phyloP scores from a whole-genome alignment of 257 asterid species.

The Cruciata laevipes region DNA sequence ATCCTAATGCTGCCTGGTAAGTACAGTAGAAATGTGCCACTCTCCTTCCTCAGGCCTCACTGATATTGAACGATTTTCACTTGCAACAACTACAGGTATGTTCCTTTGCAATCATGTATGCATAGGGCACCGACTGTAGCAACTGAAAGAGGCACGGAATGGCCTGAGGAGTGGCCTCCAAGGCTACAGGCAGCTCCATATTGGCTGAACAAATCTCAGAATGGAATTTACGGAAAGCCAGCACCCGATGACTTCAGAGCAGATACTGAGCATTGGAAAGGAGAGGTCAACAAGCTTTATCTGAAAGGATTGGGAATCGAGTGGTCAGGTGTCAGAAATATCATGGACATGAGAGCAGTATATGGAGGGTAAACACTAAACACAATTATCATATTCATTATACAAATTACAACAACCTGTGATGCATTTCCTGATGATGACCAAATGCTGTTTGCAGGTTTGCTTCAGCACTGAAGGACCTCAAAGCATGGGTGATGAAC shows the following conservation, averaged over 20 bases:
- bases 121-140: conserved; percentile 48
- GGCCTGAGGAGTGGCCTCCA: conserved; percentile 95
- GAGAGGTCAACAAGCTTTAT: conserved; percentile 46
- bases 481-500: conserved; percentile 79
- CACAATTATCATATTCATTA: background rate
- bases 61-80: background rate
- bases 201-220: conserved; percentile 65
- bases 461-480: conserved; percentile 78
- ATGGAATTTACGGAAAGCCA: conserved; percentile 74
- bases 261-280: conserved; percentile 69
- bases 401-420: background rate
- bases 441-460: conserved; percentile 36
- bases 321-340: conserved; percentile 69
- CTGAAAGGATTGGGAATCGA: conserved; percentile 59
- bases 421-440: background rate
- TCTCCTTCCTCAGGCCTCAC: background rate
- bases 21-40: background rate
- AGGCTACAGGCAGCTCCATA: conserved; percentile 57
- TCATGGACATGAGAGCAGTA: conserved; percentile 92
- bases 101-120: conserved; percentile 79
- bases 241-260: conserved; percentile 69
- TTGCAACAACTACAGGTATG: conserved; percentile 45
- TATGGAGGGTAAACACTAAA: conserved; percentile 74
- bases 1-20: conserved; percentile 88
- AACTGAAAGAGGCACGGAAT: conserved; percentile 65